Conservation (phyloP, 2,329 filamentous ascomycete species). For the Paraphaeosphaeria sporulosa region DNA sequence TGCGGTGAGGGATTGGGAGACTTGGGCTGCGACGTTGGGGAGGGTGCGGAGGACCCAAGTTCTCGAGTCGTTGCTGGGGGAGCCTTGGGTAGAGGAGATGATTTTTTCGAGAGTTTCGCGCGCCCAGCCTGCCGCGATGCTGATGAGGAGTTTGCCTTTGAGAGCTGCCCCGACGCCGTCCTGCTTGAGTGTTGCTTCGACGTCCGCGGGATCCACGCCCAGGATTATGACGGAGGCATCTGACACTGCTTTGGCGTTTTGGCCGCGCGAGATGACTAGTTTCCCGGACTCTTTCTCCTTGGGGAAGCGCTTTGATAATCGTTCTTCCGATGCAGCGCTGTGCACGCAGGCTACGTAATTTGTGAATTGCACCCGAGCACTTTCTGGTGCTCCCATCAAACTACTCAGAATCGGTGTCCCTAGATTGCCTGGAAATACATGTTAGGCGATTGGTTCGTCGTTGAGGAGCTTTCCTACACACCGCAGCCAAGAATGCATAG, state of each 20-base stretch:
- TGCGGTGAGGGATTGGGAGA: slow-evolving; percentile 53
- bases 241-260: slow-evolving; percentile 46
- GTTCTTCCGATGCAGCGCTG: slow-evolving; percentile 47
- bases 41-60: slow-evolving; percentile 52
- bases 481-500: slow-evolving; percentile 42
- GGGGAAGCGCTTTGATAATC: slow-evolving; percentile 44
- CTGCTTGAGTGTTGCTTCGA: slow-evolving; percentile 49
- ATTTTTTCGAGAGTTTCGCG: slow-evolving; percentile 50
- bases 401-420: slow-evolving; percentile 50
- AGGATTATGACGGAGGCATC: slow-evolving; percentile 55
- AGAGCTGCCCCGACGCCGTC: slow-evolving; percentile 51
- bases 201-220: slow-evolving; percentile 57
- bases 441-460: slow-evolving; percentile 7
- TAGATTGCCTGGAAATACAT: slow-evolving; percentile 44
- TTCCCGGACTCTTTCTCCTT: slow-evolving; percentile 33
- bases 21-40: slow-evolving; percentile 55
- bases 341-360: slow-evolving; percentile 55
- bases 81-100: slow-evolving; percentile 31
- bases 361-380: slow-evolving; percentile 30
- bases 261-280: slow-evolving; percentile 45
- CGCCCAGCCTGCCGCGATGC: slow-evolving; percentile 61
- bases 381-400: slow-evolving; percentile 32
- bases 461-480: slow-evolving; percentile 16
- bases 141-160: slow-evolving; percentile 58
- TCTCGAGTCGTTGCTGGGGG: slow-evolving; percentile 18